Evolutionary conservation across 2,329 filamentous ascomycete species (phyloP), one percentile per base, ranked within the genome.

Genomic region (Hymenoscyphus linearis): DNA sequence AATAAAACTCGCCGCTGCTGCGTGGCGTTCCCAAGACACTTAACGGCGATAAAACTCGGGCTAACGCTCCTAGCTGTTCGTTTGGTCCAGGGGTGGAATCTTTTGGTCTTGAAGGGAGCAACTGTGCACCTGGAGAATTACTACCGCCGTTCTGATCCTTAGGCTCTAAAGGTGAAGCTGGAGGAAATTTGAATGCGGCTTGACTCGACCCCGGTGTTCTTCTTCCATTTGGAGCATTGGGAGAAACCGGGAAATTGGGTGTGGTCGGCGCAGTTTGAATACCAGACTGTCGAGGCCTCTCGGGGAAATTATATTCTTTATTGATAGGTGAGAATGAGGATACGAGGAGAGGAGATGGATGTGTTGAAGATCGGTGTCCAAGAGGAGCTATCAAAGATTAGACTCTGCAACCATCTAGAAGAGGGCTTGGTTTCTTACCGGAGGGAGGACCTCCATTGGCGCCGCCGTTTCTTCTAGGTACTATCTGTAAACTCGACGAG

Each of bases 1-100:
- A 93, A 74, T 96, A 98, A 70, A 98, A 96, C 71, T 99, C 95
- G 59, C 89, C 90, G 72, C 95, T 99, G 66, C 91, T 96, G 68
- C 95, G 82, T 26, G 91, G 92, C 31, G 93, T 98, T 4, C 85
- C 87, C 59, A 84, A 85, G 63, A 84, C 84, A 68, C 90, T 96
- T 16, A 88, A 87, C 35, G 89, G 87, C 2, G 92, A 91, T 58
- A 96, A 79, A 57, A 96, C 85, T 57, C 88, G 80, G 4, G 83
- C 18, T 85, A 61, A 80, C 0, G 87, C 84, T 27, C 82, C 79
- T 0, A 87, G 85, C 26, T 79, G 83, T 69, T 86, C 89, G 40
- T 80, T 78, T 61, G 82, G 82, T 18, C 75, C 78, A 3, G 80
- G 79, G 57, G 81, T 76, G 27, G 66, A 57, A 10, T 71, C 70